Evolutionary conservation across 306 rosid genomes (phyloP).

Genomic region (Bauhinia variegata): DNA sequence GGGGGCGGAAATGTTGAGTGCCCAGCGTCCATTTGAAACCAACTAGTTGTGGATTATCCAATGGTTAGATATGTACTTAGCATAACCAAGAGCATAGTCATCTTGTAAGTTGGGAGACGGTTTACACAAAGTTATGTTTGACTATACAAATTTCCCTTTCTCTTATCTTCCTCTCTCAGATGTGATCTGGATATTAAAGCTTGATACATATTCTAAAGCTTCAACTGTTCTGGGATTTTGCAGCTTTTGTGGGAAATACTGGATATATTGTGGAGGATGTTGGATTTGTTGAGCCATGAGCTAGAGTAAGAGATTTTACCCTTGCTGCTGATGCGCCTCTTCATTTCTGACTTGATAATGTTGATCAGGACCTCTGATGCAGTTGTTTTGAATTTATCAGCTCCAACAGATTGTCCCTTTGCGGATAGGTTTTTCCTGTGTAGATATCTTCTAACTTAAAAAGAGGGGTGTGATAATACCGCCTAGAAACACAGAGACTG

Average conservation of each 20-base stretch:
- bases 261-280: constrained; percentile 27
- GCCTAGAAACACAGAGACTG: constrained; percentile 61
- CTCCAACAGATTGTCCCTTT: constrained; percentile 49
- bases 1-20: too few species aligned
- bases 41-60: not conserved
- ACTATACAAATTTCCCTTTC: not conserved
- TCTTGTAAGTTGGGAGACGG: not conserved
- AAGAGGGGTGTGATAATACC: constrained; percentile 54
- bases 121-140: too few species aligned
- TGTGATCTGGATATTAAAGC: not conserved
- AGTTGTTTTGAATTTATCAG: constrained; percentile 44
- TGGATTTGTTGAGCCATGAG: constrained; percentile 28
- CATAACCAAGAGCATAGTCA: not conserved
- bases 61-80: not conserved
- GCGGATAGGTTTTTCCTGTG: constrained; percentile 74
- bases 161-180: not conserved
- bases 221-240: constrained; percentile 19
- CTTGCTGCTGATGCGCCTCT: constrained; percentile 32
- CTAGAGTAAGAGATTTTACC: constrained; percentile 25
- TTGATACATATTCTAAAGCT: constrained; percentile 17
- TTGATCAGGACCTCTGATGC: constrained; percentile 44
- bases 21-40: not conserved
- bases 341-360: constrained; percentile 44
- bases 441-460: constrained; percentile 96
- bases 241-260: constrained; percentile 41